A percentile compares a stretch with the other conserved stretches of the same genome.
Evolutionary conservation across 139 green algal genomes (phyloP).

Genomic region (Tetradesmus obliquus): DNA sequence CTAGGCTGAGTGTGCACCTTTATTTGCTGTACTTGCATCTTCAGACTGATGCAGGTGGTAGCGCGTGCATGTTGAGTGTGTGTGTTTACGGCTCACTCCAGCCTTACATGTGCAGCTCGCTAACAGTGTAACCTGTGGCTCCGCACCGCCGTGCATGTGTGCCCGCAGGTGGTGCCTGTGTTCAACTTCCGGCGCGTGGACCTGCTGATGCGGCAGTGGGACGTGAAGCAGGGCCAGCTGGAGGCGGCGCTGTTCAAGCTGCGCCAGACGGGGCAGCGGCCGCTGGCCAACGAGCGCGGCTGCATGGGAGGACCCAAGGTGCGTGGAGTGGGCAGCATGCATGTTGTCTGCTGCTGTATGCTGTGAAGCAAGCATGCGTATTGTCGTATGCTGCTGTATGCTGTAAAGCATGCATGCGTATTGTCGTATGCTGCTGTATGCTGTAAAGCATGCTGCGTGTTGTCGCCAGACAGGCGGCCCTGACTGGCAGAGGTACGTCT

Average conservation of each 20-base stretch:
- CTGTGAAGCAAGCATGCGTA: no score
- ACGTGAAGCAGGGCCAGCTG: slow-evolving; percentile 21
- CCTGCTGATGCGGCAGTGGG: slow-evolving; percentile 48
- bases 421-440: no score
- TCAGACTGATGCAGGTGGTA: not conserved
- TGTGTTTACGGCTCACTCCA: not conserved
- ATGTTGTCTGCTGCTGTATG: no score
- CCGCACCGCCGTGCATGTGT: not conserved
- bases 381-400: no score
- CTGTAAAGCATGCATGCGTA: no score
- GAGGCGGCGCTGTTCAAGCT: slow-evolving; percentile 15
- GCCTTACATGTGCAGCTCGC: no score
- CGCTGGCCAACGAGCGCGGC: not conserved
- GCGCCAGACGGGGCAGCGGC: slow-evolving; percentile 10
- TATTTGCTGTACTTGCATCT: not conserved
- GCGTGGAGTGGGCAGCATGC: not conserved
- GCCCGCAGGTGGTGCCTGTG: slow-evolving; percentile 45
- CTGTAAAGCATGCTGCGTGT: no score
- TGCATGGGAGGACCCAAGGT: slow-evolving; percentile 24
- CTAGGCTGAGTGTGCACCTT: no score
- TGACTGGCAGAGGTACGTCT: no score
- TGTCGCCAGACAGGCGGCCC: no score
- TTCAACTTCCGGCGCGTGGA: slow-evolving; percentile 45
- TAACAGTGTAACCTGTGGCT: no score
- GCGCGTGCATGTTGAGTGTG: not conserved